Percentiles rank a stretch among this genome's conserved stretches.
These are phyloP conservation scores for Oenanthe sinensis DNA, from an alignment of 129 eudicot genomes.

Conservation along the genomic window DNA sequence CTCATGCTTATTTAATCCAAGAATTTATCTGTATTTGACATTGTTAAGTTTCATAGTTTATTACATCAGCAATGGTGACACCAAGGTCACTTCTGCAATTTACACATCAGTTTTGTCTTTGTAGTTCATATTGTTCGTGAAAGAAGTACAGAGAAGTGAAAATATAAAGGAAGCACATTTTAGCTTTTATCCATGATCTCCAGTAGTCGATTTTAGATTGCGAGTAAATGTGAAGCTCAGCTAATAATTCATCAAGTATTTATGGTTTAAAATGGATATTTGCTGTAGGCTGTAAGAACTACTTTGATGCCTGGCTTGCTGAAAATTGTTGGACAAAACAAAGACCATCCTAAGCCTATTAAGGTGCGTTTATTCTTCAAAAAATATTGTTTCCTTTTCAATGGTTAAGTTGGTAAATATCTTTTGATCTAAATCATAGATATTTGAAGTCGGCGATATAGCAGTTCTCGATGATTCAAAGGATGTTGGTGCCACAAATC, in stretches of 20 bases:
- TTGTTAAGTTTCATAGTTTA: neutral
- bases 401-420: neutral
- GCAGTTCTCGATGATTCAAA: slow-evolving; percentile 45
- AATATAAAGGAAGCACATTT: neutral
- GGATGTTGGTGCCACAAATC: slow-evolving; percentile 83
- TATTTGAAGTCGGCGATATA: slow-evolving; percentile 92
- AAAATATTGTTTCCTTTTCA: neutral
- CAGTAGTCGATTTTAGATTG: neutral
- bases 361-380: slow-evolving; percentile 39
- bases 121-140: neutral
- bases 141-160: neutral
- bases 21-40: neutral
- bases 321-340: slow-evolving; percentile 78
- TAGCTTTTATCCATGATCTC: neutral
- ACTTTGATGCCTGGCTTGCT: slow-evolving; percentile 91
- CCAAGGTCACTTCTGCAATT: neutral
- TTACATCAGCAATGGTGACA: neutral
- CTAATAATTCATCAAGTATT: neutral
- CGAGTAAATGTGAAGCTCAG: neutral
- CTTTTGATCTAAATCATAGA: slow-evolving; percentile 28
- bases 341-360: slow-evolving; percentile 94
- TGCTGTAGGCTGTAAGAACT: slow-evolving; percentile 59
- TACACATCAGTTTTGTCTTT: neutral
- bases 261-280: neutral
- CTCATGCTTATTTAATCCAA: neutral